Evolutionary conservation across 148 eudicot genomes (phyloP), one percentile per base, ranked within the genome.

Genomic region (Salicornia ramosissima): DNA sequence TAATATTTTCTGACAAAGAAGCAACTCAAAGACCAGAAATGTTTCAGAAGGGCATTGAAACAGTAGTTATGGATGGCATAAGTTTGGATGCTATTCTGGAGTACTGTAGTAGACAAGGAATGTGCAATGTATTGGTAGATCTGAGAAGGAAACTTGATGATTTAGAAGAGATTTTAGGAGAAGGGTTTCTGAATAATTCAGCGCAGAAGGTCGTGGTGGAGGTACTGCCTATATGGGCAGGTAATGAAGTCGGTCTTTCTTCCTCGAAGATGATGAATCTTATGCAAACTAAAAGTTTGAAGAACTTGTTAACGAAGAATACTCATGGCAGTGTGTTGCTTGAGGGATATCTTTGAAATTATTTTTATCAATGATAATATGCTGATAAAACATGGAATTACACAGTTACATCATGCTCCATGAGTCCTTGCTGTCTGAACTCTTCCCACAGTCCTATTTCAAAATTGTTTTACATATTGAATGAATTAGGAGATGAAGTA

Each of bases 91-190:
- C 85, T 19, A 80, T 90, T 78, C 78, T 94, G 28, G 93, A 94
- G 49, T 76, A 90, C 66, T 90, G 92, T 67, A 82, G 75, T 69
- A 79, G 57, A 16, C 86, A 80, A 71, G 97, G 91, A 67, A 64
- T 80, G 19, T 85, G 88, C 71, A 90, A 83, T 78, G 91, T 94
- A 45, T 79, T 94, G 77, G 47, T 94, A 64, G 97, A 94, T 83
- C 47, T 90, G 75, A 82, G 86, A 70, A 91, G 88, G 47, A 79
- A 78, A 14, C 9, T 59, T 63, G 66, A 55, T 69, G 89, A 80
- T 56, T 80, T 83, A 69, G 86, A 90, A 75, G 96, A 87, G 63
- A 81, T 89, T 46, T 53, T 94, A 45, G 70, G 49, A 69, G 89
- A 83, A 68, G 96, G 90, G 49, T 70, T 77, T 19, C 78, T 88